Evolutionary conservation across 2,329 filamentous ascomycete species (phyloP), one percentile per base, ranked within the genome.

Genomic region (Pyrenophora seminiperda): DNA sequence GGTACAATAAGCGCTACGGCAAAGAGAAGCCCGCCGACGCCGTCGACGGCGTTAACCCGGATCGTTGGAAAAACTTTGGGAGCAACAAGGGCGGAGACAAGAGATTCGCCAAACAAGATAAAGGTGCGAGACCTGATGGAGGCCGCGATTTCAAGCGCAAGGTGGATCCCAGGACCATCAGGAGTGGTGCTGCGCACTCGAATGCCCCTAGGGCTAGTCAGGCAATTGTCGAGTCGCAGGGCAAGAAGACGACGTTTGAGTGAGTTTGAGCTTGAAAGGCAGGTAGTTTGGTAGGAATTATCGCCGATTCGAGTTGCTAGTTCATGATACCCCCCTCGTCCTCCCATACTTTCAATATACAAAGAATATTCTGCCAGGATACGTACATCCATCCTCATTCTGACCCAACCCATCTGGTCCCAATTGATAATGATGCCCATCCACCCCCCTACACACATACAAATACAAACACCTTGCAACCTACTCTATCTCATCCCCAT

Each of bases 1-100:
- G 94, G 50, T 99, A 99, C 75, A 93, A 93, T 79, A 99, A 97
- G 80, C 85, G 94, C 1, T 97, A 89, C 68, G 89, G 90, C 58
- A 93, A 92, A 73, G 87, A 87, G 32, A 82, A 80, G 24, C 63
- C 58, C 29, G 44, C 37, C 11, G 65, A 58, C 13, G 56, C 60
- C 4, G 54, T 62, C 10, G 61, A 67, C 10, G 79, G 77, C 2
- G 63, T 66, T 1, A 63, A 70, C 30, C 65, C 66, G 30, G 61
- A 65, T 27, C 52, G 66, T 24, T 62, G 45, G 63, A 71, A 50
- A 58, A 63, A 58, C 32, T 65, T 68, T 19, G 62, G 24, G 4
- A 27, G 53, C 50, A 62, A 54, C 59, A 63, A 57, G 36, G 63
- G 52, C 19, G 70, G 65, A 48, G 48, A 64, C 34, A 46, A 65